A percentile compares a stretch with the other conserved stretches of the same genome.
Evolutionary conservation across 179 eudicot species (phyloP).

Genomic region (Nepenthes alata): DNA sequence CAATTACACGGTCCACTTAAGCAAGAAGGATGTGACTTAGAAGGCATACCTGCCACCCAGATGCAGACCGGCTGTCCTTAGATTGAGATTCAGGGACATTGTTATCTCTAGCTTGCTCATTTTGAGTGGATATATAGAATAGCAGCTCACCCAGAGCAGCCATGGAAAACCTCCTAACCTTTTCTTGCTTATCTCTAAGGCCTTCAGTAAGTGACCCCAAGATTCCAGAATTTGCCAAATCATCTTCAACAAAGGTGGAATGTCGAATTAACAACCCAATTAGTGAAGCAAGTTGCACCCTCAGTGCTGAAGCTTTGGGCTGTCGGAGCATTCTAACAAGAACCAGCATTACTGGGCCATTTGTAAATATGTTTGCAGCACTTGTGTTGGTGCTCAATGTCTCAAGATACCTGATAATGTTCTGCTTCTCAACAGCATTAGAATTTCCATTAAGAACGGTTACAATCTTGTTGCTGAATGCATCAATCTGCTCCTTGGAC

Average conservation of each 20-base stretch:
- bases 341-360: slow-evolving; percentile 69
- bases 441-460: slow-evolving; percentile 47
- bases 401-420: slow-evolving; percentile 75
- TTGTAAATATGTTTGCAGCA: slow-evolving; percentile 78
- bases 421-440: slow-evolving; percentile 64
- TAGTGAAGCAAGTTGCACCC: slow-evolving; percentile 78
- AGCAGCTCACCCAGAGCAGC: slow-evolving; percentile 94
- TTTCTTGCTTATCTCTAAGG: slow-evolving; percentile 83
- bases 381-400: slow-evolving; percentile 64
- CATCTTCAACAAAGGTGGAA: slow-evolving; percentile 71
- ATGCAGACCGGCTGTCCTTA: slow-evolving; percentile 52
- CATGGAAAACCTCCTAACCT: slow-evolving; percentile 94
- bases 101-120: slow-evolving; percentile 45
- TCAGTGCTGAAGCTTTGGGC: slow-evolving; percentile 71
- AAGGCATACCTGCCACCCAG: slow-evolving; percentile 84
- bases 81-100: slow-evolving; percentile 55
- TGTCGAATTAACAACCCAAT: slow-evolving; percentile 82
- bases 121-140: slow-evolving; percentile 84
- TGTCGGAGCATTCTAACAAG: slow-evolving; percentile 82
- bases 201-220: slow-evolving; percentile 69
- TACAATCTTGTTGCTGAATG: slow-evolving; percentile 36
- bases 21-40: slow-evolving; percentile 6
- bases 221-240: slow-evolving; percentile 77
- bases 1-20: neutral
- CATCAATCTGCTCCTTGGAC: slow-evolving; percentile 61